A percentile compares a stretch with the other conserved stretches of the same genome.
Evolutionary conservation across 1,284 basidiomycete species (phyloP).

Genomic region (Leccinum ponderosum): DNA sequence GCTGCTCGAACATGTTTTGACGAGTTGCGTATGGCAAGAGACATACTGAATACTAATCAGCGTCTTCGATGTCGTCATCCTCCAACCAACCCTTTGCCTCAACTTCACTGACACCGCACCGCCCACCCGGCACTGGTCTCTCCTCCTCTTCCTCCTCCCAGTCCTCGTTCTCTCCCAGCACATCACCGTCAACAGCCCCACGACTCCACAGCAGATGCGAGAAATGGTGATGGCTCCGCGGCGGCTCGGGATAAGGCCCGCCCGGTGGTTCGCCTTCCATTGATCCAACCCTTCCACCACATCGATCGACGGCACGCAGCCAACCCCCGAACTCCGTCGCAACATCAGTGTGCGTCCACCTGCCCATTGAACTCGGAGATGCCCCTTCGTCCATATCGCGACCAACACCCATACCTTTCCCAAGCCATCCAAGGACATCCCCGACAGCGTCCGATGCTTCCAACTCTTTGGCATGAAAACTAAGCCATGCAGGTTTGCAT

Average conservation of each 20-base stretch:
- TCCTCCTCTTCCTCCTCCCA: conserved; percentile 16
- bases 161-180: conserved; percentile 31
- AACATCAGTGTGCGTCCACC: conserved; percentile 55
- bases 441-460: conserved; percentile 58
- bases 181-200: conserved; percentile 26
- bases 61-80: conserved; percentile 69
- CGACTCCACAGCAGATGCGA: conserved; percentile 50
- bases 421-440: conserved; percentile 60
- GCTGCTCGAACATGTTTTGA: neutral
- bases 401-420: conserved; percentile 17
- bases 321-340: conserved; percentile 63
- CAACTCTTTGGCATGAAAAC: conserved; percentile 51
- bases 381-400: conserved; percentile 19
- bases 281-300: conserved; percentile 24
- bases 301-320: conserved; percentile 44
- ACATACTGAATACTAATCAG: conserved; percentile 13
- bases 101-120: neutral
- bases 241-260: conserved; percentile 21
- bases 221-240: conserved; percentile 54
- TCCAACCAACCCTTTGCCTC: conserved; percentile 56
- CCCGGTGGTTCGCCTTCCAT: neutral
- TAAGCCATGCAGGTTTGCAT: conserved; percentile 76
- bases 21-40: neutral
- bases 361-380: conserved; percentile 35
- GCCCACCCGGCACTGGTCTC: conserved; percentile 20